Percentiles rank a stretch among this genome's conserved stretches.
Conservation (phyloP, 1,139 yeast genomes). For the Protomyces inouyei region DNA sequence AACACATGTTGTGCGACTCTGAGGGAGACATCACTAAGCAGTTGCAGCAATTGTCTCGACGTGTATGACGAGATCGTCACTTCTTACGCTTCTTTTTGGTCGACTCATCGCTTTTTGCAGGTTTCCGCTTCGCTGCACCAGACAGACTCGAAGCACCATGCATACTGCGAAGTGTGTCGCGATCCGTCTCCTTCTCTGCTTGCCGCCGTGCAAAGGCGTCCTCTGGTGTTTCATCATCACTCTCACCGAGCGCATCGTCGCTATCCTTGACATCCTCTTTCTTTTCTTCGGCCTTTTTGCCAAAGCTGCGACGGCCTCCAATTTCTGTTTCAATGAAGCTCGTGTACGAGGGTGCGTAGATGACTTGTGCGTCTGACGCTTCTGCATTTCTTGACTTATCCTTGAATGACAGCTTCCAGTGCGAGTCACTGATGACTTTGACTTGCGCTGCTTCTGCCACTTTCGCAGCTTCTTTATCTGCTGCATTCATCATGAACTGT, state of each 20-base stretch:
- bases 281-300: not conserved
- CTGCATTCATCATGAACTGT: slow-evolving; percentile 14
- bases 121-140: not conserved
- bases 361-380: not conserved
- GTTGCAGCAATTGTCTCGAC: too few species aligned
- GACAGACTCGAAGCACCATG: slow-evolving; percentile 3
- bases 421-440: slow-evolving; percentile 2
- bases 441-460: slow-evolving; percentile 2
- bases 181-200: slow-evolving; percentile 10
- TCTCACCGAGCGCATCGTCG: not conserved
- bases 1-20: too few species aligned
- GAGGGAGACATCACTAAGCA: too few species aligned
- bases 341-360: slow-evolving; percentile 6
- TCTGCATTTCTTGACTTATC: not conserved
- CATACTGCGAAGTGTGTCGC: slow-evolving; percentile 8
- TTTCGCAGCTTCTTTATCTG: slow-evolving; percentile 2
- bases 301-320: slow-evolving; percentile 4
- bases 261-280: not conserved
- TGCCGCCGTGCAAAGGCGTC: slow-evolving; percentile 17
- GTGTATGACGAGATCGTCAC: too few species aligned
- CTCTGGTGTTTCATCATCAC: slow-evolving; percentile 13
- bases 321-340: not conserved
- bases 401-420: slow-evolving; percentile 9
- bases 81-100: not conserved
- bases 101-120: not conserved